These are phyloP conservation scores for Cryptococcus sp. DNA, from an alignment of 1,284 basidiomycete genomes.

Conservation along the genomic window DNA sequence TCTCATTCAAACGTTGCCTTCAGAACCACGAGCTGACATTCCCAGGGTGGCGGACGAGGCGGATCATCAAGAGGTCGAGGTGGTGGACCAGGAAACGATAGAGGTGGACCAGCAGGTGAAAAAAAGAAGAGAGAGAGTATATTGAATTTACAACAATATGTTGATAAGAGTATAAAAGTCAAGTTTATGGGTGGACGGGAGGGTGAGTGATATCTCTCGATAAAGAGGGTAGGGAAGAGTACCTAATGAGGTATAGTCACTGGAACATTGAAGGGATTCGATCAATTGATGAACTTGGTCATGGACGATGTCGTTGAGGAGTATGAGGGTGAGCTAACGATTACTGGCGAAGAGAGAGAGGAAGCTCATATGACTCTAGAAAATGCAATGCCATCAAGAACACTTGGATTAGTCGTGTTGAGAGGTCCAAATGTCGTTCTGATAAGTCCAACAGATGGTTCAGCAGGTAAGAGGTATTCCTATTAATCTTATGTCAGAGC, in stretches of 20 bases:
- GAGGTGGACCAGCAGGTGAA: slow-evolving; percentile 51
- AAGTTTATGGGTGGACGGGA: slow-evolving; percentile 96
- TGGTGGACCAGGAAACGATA: slow-evolving; percentile 24
- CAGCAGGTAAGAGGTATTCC: slow-evolving; percentile 52
- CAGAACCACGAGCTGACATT: neutral
- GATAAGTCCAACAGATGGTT: slow-evolving; percentile 87
- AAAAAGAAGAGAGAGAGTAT: slow-evolving; percentile 93
- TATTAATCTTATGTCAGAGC: neutral
- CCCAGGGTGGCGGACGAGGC: slow-evolving; percentile 33
- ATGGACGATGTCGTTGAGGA: slow-evolving; percentile 50
- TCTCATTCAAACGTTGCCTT: neutral
- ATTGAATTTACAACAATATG: slow-evolving; percentile 89
- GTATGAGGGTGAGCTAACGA: slow-evolving; percentile 42
- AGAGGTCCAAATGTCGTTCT: slow-evolving; percentile 89
- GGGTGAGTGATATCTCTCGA: slow-evolving; percentile 54
- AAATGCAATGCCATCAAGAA: slow-evolving; percentile 59
- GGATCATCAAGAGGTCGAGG: slow-evolving; percentile 21
- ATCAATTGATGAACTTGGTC: slow-evolving; percentile 90
- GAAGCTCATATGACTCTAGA: slow-evolving; percentile 25
- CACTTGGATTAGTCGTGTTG: slow-evolving; percentile 77
- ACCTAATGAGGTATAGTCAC: slow-evolving; percentile 58
- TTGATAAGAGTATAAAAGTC: slow-evolving; percentile 85
- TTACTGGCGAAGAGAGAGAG: neutral
- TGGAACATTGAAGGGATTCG: slow-evolving; percentile 89
- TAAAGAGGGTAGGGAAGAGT: neutral